Evolutionary conservation across 2,329 filamentous ascomycete genomes (phyloP).

Genomic region (Dothistroma pini): DNA sequence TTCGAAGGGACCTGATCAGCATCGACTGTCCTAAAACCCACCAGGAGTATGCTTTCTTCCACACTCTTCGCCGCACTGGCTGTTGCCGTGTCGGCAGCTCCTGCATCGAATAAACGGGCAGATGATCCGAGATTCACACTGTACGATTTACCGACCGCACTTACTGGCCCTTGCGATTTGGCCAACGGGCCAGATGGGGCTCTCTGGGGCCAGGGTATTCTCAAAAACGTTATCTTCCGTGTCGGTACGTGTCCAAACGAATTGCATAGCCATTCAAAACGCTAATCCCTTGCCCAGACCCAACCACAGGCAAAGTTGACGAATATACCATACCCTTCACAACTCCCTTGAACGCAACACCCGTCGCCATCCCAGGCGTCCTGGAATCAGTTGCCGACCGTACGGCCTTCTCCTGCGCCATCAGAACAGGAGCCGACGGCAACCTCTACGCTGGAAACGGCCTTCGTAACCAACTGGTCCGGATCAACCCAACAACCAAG

Average conservation of each 20-base stretch:
- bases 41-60: no score
- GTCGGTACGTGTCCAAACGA: background rate
- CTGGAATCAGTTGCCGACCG: slow-evolving; percentile 5
- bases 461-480: slow-evolving; percentile 8
- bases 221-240: slow-evolving; percentile 11
- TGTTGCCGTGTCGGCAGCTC: no score
- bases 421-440: slow-evolving; percentile 10
- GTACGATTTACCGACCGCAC: slow-evolving; percentile 10
- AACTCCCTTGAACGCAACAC: slow-evolving; percentile 7
- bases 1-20: no score
- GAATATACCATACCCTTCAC: slow-evolving; percentile 16
- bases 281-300: background rate
- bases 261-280: no score
- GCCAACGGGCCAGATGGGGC: slow-evolving; percentile 5
- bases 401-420: slow-evolving; percentile 12
- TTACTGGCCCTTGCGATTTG: slow-evolving; percentile 16
- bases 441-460: slow-evolving; percentile 13
- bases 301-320: slow-evolving; percentile 8
- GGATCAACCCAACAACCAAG: slow-evolving; percentile 7
- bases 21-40: no score
- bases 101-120: background rate
- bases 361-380: slow-evolving; percentile 8
- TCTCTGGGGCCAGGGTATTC: slow-evolving; percentile 15
- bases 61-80: no score
- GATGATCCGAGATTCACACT: slow-evolving; percentile 7